These are phyloP conservation scores for Gyromitra esculenta DNA, from an alignment of 2,329 filamentous ascomycete species.

Conservation along the genomic window DNA sequence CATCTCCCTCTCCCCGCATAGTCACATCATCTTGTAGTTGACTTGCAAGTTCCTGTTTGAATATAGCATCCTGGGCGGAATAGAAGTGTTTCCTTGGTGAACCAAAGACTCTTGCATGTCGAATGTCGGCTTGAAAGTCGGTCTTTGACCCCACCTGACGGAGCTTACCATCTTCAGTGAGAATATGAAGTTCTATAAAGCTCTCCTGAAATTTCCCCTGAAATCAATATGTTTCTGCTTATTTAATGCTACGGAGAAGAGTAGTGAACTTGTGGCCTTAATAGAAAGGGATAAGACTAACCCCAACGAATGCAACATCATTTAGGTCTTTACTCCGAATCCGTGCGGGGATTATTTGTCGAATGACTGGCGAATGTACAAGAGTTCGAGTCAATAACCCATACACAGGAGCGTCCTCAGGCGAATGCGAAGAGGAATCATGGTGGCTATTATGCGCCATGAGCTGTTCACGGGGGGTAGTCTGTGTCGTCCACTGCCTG, in stretches of 20 bases:
- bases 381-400: slow-evolving; percentile 83
- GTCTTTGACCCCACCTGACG: slow-evolving; percentile 79
- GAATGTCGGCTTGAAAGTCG: slow-evolving; percentile 81
- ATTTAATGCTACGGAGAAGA: slow-evolving; percentile 27
- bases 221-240: slow-evolving; percentile 45
- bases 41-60: slow-evolving; percentile 47
- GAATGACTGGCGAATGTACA: slow-evolving; percentile 77
- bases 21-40: slow-evolving; percentile 48
- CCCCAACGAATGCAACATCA: slow-evolving; percentile 86
- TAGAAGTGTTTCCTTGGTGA: slow-evolving; percentile 59
- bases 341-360: slow-evolving; percentile 81
- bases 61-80: slow-evolving; percentile 49
- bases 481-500: slow-evolving; percentile 48
- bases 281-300: slow-evolving; percentile 59
- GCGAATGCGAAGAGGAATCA: slow-evolving; percentile 53
- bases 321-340: slow-evolving; percentile 75
- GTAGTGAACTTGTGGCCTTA: slow-evolving; percentile 14
- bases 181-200: slow-evolving; percentile 81
- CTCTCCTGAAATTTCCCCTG: slow-evolving; percentile 68
- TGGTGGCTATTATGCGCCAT: slow-evolving; percentile 51
- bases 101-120: slow-evolving; percentile 80
- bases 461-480: slow-evolving; percentile 46
- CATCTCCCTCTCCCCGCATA: slow-evolving; percentile 47
- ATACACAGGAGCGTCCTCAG: slow-evolving; percentile 64
- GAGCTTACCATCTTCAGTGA: slow-evolving; percentile 74